Evolutionary conservation across 305 asterid species (phyloP), one percentile per base, ranked within the genome.

Genomic region (Rubia peregrina): DNA sequence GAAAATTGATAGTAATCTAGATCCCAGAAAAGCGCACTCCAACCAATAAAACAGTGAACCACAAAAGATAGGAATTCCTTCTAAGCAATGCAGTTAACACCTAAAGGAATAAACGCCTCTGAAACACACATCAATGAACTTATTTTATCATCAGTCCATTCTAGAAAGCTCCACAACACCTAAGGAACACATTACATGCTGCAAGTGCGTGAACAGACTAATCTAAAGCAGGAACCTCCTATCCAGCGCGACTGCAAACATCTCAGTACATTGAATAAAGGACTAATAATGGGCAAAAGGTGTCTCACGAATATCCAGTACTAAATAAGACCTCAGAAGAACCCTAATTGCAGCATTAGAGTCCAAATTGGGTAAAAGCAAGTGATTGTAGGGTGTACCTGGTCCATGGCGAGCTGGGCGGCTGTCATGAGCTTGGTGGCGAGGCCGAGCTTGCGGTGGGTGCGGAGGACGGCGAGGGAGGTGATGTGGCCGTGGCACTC

Each of bases 401-500:
- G 96, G 71, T 89, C 96, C 99, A 94, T 94, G 83, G 95, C 98
- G 78, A 87, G 89, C 67, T 94, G 98, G 51, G 99, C 99, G 66
- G 99, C 97, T 48, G 96, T 94, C 99, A 91, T 94, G 88, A 94
- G 96, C 68, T 91, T 94, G 62, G 99, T 94, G 63, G 98, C 98
- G 59, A 91, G 74, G 71, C 99, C 99, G 71, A 94, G 89, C 78
- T 94, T 94, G 44, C 99, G 89, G 77, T 94, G 99, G 64, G 99
- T 91, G 76, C 98, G 77, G 44, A 94, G 96, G 11, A 90, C 98
- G 68, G 96, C 98, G 26, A 94, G 93, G 24, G 98, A 94, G 65
- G 99, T 94, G 85, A 94, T 94, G 79, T 94, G 98, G 65, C 97
- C 98, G 73, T 94, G 97, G 78, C 98, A 91, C 83, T 94, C 98